Conservation (phyloP, 1,284 basidiomycete species). For the Microbotryum violaceum region DNA sequence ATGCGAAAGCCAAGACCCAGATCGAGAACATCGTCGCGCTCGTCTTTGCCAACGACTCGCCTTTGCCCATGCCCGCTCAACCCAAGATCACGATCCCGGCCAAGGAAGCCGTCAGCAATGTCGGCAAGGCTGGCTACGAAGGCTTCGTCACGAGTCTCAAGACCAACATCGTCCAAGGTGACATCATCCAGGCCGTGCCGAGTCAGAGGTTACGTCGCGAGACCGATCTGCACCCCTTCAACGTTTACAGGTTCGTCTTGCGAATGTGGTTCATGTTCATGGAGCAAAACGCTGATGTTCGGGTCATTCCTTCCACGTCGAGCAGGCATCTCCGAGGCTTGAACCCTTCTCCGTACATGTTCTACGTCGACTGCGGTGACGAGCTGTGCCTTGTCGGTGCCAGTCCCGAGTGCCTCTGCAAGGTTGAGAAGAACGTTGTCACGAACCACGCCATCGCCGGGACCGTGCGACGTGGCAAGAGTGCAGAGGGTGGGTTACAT, state of each 20-base stretch:
- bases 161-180: constrained; percentile 87
- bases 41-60: constrained; percentile 44
- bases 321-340: constrained; percentile 86
- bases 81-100: constrained; percentile 47
- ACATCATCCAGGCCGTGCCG: constrained; percentile 98
- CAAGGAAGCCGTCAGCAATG: constrained; percentile 70
- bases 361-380: constrained; percentile 82
- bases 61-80: constrained; percentile 53
- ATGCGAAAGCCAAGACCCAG: constrained; percentile 71
- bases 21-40: constrained; percentile 64
- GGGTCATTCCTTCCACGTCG: background rate
- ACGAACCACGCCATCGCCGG: constrained; percentile 98
- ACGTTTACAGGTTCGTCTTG: constrained; percentile 49
- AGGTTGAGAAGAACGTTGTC: constrained; percentile 84
- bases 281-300: background rate
- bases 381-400: constrained; percentile 91
- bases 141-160: constrained; percentile 85
- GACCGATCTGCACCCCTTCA: constrained; percentile 90
- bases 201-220: constrained; percentile 80
- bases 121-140: constrained; percentile 90
- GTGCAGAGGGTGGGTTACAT: constrained; percentile 59
- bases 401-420: constrained; percentile 95
- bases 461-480: constrained; percentile 81
- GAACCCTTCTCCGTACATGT: constrained; percentile 99
- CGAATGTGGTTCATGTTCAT: background rate